These are phyloP conservation scores for Suillus discolor DNA, from an alignment of 768 basidiomycete species.

Conservation along the genomic window DNA sequence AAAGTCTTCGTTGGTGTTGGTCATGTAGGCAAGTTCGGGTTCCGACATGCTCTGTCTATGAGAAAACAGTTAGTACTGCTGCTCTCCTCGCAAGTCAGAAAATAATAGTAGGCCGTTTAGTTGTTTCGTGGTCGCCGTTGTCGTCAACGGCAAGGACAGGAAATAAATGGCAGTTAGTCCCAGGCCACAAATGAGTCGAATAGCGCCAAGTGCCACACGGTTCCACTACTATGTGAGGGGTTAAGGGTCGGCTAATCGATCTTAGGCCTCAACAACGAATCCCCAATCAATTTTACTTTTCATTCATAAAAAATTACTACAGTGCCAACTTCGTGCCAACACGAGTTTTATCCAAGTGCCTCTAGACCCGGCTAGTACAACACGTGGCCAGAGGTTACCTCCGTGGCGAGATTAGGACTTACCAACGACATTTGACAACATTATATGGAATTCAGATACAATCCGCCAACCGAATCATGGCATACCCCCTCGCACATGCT, in stretches of 20 bases:
- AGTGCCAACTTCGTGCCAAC: not conserved
- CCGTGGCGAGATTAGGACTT: not conserved
- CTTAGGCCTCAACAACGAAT: constrained; percentile 8
- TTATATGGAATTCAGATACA: not conserved
- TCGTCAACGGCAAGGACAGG: constrained; percentile 18
- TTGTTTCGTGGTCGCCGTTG: constrained; percentile 12
- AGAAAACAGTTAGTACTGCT: constrained; percentile 1
- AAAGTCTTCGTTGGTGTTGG: constrained; percentile 80
- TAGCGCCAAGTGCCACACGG: constrained; percentile 20
- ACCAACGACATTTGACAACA: not conserved
- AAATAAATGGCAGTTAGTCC: constrained; percentile 17
- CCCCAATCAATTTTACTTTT: constrained; percentile 10
- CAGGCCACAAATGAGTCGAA: constrained; percentile 9
- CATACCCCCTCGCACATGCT: not conserved
- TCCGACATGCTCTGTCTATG: constrained; percentile 57
- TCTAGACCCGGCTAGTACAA: not conserved
- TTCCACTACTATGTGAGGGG: constrained; percentile 18
- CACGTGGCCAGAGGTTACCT: not conserved
- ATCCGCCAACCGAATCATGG: not conserved
- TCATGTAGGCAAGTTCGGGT: constrained; percentile 75
- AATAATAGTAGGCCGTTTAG: constrained; percentile 6
- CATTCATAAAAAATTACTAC: not conserved
- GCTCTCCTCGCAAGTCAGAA: constrained; percentile 8
- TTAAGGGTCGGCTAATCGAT: constrained; percentile 35
- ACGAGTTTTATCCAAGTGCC: not conserved